A percentile compares a stretch with the other conserved stretches of the same genome.
These are phyloP conservation scores for Capronia coronata DNA, from an alignment of 2,329 filamentous ascomycete genomes.

Conservation along the genomic window DNA sequence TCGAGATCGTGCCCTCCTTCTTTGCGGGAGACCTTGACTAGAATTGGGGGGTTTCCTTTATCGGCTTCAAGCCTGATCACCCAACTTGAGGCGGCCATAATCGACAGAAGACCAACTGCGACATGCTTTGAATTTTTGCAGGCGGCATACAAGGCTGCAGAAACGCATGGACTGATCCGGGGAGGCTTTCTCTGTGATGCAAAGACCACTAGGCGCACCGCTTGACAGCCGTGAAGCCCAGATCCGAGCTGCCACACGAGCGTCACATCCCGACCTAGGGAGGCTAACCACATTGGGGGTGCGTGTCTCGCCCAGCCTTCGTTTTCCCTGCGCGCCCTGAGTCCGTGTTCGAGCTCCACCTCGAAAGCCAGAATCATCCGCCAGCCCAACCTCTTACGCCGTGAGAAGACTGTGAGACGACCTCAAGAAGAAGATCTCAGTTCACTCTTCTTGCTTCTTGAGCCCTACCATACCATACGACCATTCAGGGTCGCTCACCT, in stretches of 20 bases:
- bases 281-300: not conserved
- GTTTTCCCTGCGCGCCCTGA: not conserved
- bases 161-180: not conserved
- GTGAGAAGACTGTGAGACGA: constrained; percentile 6
- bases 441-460: constrained; percentile 4
- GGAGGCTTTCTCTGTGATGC: not conserved
- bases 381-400: constrained; percentile 18
- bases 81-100: constrained; percentile 9
- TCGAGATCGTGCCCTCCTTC: constrained; percentile 38
- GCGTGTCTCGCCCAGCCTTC: not conserved
- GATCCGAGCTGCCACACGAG: not conserved
- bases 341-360: constrained; percentile 9
- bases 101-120: constrained; percentile 1
- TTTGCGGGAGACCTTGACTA: constrained; percentile 45
- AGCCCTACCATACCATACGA: constrained; percentile 5
- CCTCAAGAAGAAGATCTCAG: constrained; percentile 13
- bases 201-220: not conserved
- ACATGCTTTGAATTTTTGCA: not conserved
- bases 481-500: constrained; percentile 13
- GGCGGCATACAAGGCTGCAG: constrained; percentile 2
- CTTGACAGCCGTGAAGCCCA: not conserved
- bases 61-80: constrained; percentile 17
- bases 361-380: constrained; percentile 14
- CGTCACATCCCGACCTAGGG: not conserved
- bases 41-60: constrained; percentile 31